Conservation (phyloP, 1,284 basidiomycete species). For the Cerrena zonata region DNA sequence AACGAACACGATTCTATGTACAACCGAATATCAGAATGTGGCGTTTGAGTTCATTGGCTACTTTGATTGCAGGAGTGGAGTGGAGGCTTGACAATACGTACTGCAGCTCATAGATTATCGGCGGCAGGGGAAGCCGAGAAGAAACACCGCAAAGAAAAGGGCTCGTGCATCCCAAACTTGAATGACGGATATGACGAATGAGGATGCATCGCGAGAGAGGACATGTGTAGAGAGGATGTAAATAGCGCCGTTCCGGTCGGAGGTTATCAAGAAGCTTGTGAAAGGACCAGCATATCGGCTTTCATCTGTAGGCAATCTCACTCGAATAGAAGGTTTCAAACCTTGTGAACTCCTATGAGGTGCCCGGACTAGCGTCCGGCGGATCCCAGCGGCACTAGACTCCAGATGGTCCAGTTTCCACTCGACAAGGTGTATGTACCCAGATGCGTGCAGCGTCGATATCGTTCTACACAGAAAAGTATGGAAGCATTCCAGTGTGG, state of each 20-base stretch:
- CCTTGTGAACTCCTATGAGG: constrained; percentile 3
- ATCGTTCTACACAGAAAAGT: background rate
- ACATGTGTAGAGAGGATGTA: background rate
- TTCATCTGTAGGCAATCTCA: constrained; percentile 11
- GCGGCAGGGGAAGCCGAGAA: background rate
- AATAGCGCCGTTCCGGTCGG: constrained; percentile 9
- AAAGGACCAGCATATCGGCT: constrained; percentile 4
- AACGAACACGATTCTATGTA: constrained; percentile 3
- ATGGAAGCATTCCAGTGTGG: background rate
- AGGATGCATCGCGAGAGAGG: background rate
- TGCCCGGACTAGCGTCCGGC: background rate
- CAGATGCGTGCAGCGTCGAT: background rate
- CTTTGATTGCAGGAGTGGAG: background rate
- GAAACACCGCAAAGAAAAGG: background rate
- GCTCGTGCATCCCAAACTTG: background rate
- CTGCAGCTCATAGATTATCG: constrained; percentile 9
- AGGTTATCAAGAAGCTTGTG: constrained; percentile 5
- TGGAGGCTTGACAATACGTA: background rate
- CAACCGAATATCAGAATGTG: constrained; percentile 24
- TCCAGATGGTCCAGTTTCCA: background rate
- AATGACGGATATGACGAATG: background rate
- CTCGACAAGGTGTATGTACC: background rate
- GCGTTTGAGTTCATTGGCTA: constrained; percentile 21
- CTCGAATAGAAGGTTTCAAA: background rate
- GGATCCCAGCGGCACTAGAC: constrained; percentile 1